Conservation (phyloP, 495 filamentous ascomycete genomes). For the Xylaria telfairii region DNA sequence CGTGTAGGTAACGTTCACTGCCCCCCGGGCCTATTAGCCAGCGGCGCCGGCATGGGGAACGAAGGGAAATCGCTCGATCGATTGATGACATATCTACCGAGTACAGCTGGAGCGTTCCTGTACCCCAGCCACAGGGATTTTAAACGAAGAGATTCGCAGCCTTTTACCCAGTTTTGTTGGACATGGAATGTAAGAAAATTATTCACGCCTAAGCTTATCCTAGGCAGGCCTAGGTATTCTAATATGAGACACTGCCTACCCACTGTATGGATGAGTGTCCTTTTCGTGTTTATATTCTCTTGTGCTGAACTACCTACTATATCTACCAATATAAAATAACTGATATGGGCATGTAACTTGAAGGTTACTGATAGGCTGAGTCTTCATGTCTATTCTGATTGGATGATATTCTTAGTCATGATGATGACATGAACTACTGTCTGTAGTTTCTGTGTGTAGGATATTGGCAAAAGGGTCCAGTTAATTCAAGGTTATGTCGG, state of each 20-base stretch:
- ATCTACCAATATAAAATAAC: too few species aligned
- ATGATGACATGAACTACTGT: not conserved
- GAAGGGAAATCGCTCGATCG: conserved; percentile 1
- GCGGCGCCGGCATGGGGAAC: not conserved
- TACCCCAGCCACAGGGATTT: not conserved
- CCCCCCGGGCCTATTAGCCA: not conserved
- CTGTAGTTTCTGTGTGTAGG: not conserved
- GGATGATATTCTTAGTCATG: not conserved
- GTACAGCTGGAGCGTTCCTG: not conserved
- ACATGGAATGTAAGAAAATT: not conserved
- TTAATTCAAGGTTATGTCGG: not conserved
- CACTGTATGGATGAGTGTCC: not conserved
- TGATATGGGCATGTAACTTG: too few species aligned
- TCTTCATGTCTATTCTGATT: not conserved
- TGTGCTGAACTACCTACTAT: too few species aligned
- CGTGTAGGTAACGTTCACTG: not conserved
- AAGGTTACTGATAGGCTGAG: not conserved
- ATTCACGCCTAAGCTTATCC: not conserved
- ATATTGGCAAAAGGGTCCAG: not conserved
- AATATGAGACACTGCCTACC: not conserved
- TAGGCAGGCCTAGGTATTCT: too few species aligned
- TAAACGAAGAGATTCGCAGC: not conserved
- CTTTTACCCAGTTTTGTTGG: not conserved
- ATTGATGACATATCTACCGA: not conserved
- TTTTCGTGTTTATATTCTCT: not conserved